A percentile compares a stretch with the other conserved stretches of the same genome.
phyloP scores from a whole-genome alignment of 257 asterid genomes.

The Solanum tarapatanum region DNA sequence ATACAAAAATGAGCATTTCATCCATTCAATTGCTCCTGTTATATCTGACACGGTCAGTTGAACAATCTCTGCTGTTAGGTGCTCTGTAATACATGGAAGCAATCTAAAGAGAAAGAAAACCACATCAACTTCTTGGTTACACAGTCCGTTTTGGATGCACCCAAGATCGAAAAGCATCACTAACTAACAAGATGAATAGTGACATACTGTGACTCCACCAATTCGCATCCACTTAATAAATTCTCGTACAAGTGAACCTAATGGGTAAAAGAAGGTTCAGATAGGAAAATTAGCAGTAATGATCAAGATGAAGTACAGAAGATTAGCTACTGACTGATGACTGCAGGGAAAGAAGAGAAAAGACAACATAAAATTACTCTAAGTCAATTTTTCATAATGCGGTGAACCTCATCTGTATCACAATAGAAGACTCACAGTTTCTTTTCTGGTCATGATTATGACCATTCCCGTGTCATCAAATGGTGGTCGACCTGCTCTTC shows the following conservation, averaged over 20 bases:
- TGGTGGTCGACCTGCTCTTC: slow-evolving; percentile 99
- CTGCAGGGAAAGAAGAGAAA: not conserved
- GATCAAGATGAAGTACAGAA: not conserved
- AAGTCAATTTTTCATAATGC: not conserved
- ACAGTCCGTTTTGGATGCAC: not conserved
- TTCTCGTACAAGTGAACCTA: slow-evolving; percentile 95
- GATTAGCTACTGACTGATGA: not conserved
- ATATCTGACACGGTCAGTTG: slow-evolving; percentile 84
- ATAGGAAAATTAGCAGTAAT: not conserved
- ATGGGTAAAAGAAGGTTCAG: slow-evolving; percentile 1
- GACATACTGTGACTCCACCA: slow-evolving; percentile 98
- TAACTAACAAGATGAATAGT: slow-evolving; percentile 11
- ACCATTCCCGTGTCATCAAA: slow-evolving; percentile 94
- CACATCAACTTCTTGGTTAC: slow-evolving; percentile 5
- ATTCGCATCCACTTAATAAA: slow-evolving; percentile 82
- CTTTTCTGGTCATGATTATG: slow-evolving; percentile 95
- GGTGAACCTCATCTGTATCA: not conserved
- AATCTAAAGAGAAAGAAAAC: slow-evolving; percentile 41
- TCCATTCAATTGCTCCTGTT: slow-evolving; percentile 88
- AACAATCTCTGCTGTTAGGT: slow-evolving; percentile 95
- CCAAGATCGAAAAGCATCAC: not conserved
- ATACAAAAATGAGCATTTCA: slow-evolving; percentile 85
- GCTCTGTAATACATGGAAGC: slow-evolving; percentile 90
- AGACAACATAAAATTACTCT: not conserved
- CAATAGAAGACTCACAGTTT: slow-evolving; percentile 46